Base-by-base conservation (phyloP, 1,284 basidiomycete genomes). In the Ganoderma multipileum region DNA sequence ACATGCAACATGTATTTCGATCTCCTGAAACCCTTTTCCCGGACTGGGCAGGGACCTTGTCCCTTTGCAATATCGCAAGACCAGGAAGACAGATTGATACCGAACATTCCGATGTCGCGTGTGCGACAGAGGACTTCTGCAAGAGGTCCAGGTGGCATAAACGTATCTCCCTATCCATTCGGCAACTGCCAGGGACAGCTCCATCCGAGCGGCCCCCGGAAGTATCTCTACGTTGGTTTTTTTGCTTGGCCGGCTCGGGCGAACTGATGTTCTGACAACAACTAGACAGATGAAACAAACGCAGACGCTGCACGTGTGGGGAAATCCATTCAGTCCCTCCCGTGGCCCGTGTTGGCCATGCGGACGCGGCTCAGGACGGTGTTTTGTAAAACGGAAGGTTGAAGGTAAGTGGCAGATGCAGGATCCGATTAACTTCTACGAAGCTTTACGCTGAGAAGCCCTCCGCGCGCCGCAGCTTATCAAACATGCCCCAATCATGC, bases 391-490 rank as follows among this genome's bases (percentile, higher is more conserved):
- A 18, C 16, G 20, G 33, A 60, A 38, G 58, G 16, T 23, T 39
- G 38, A 60, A 60, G 58, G 52, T 55, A 11, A 55, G 52, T 39
- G 38, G 38, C 52, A 55, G 58, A 39, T 23, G 23, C 20, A 7
- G 11, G 39, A 39, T 41, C 58, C 23, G 58, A 60, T 26, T 41
- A 18, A 26, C 38, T 60, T 26, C 38, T 60, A 23, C 58, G 12
- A 39, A 16, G 36, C 58, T 60, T 60, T 38, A 23, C 11, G 23
- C 58, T 60, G n/a, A 41, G 20, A 39, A 60, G n/a, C 36, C 14
- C 58, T 60, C n/a, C 38, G 38, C 58, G 11, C 38, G 47, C 47
- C 23, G 47, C 47, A 60, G 58, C 26, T n/a, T 42, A 60, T 60
- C 58, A 42, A n/a, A 39, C 58, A 41, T 59, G 57, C 28, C 52